Evolutionary conservation across 1,139 yeast species (phyloP).

Genomic region (Geotrichum macrosporum): DNA sequence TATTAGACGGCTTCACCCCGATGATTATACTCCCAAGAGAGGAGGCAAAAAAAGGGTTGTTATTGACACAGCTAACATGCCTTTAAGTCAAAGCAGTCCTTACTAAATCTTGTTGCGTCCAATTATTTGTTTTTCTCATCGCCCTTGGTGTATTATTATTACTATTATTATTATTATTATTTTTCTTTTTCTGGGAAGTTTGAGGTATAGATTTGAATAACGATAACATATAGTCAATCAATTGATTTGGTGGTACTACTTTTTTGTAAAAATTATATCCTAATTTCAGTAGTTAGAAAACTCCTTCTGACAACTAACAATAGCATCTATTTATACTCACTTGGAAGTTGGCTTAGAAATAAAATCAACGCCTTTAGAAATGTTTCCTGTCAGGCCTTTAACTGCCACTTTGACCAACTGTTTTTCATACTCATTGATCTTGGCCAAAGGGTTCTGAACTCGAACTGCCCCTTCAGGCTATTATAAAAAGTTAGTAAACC

Average conservation of each 20-base stretch:
- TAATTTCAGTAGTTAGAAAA: neutral
- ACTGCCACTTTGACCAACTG: constrained; percentile 73
- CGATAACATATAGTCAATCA: neutral
- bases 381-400: constrained; percentile 68
- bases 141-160: neutral
- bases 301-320: too few relatives aligned
- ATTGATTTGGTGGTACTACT: neutral
- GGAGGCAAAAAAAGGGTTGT: constrained; percentile 41
- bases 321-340: constrained; percentile 22
- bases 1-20: constrained; percentile 44
- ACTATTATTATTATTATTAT: neutral
- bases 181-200: neutral
- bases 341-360: constrained; percentile 28
- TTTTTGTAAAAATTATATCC: neutral
- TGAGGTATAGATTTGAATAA: neutral
- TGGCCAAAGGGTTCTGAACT: constrained; percentile 45
- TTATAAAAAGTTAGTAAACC: constrained; percentile 1
- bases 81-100: constrained; percentile 9
- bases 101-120: neutral
- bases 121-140: too few relatives aligned
- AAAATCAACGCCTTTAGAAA: constrained; percentile 65
- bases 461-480: constrained; percentile 70
- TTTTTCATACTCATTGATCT: constrained; percentile 37
- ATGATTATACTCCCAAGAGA: constrained; percentile 43
- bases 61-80: constrained; percentile 7